Conservation (phyloP, 78 protist genomes). For the Planoprotostelium fungivorum region DNA sequence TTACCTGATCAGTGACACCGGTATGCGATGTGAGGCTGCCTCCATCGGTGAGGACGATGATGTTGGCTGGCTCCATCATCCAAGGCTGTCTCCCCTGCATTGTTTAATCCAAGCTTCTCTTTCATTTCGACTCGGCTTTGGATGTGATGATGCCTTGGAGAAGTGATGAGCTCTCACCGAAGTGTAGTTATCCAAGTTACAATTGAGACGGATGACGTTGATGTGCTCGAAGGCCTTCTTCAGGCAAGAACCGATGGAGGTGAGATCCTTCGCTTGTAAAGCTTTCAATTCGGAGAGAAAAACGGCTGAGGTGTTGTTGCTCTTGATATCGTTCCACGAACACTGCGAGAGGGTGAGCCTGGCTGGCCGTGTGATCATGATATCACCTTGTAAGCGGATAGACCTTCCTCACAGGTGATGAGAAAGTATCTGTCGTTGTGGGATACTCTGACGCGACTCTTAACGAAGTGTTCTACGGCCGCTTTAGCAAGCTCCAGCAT, state of each 20-base stretch:
- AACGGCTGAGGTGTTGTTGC: slow-evolving; percentile 21
- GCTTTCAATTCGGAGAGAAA: slow-evolving; percentile 47
- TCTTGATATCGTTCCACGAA: background rate
- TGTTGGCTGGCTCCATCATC: slow-evolving; percentile 24
- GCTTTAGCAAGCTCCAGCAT: slow-evolving; percentile 53
- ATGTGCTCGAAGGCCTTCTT: slow-evolving; percentile 41
- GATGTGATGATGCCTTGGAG: too few species aligned
- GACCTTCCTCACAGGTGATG: slow-evolving; percentile 37
- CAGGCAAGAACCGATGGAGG: slow-evolving; percentile 14
- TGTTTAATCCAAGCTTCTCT: background rate
- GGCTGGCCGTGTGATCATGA: background rate
- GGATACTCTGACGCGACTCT: slow-evolving; percentile 32
- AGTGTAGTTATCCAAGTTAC: slow-evolving; percentile 37
- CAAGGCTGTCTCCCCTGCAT: slow-evolving; percentile 51
- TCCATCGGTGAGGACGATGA: slow-evolving; percentile 49
- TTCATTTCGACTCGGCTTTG: background rate
- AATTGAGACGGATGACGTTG: slow-evolving; percentile 29
- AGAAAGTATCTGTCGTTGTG: slow-evolving; percentile 39
- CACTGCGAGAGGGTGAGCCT: background rate
- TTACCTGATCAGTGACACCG: slow-evolving; percentile 14
- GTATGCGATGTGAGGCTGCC: slow-evolving; percentile 13
- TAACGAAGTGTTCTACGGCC: slow-evolving; percentile 58
- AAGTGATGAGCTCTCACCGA: too few species aligned
- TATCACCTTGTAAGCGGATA: background rate
- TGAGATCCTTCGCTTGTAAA: slow-evolving; percentile 22